Evolutionary conservation across 2,329 filamentous ascomycete genomes (phyloP), one percentile per base, ranked within the genome.

Genomic region (Esteya vermicola): DNA sequence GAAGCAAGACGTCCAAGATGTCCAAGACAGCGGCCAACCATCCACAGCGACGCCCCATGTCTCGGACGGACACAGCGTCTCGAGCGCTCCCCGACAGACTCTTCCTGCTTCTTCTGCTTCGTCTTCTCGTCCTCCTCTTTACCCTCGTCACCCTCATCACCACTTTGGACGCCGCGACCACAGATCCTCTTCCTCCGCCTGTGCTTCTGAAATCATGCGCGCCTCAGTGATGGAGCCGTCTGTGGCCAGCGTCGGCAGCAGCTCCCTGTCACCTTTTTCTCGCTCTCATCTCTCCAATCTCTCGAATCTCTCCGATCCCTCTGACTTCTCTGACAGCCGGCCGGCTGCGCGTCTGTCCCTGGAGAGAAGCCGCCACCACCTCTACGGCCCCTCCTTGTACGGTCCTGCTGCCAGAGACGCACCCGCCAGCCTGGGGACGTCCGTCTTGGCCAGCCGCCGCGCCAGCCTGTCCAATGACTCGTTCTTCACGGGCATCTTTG

Each of bases 391-490:
- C n/a, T n/a, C n/a, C n/a, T n/a, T n/a, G n/a, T n/a, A n/a, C n/a
- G n/a, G n/a, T n/a, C n/a, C n/a, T n/a, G n/a, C n/a, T n/a, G n/a
- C n/a, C n/a, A n/a, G n/a, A n/a, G n/a, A n/a, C n/a, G n/a, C n/a
- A n/a, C n/a, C n/a, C n/a, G n/a, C 28, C 10, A 31, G 27, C 12
- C 39, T 41, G 1, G 39, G 39, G 12, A 41, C 39, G n/a, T 30
- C 39, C 6, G 39, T 41, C 18, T 19, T 41, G 39, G 14, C 22
- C 13, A 27, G 19, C n/a, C 22, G n/a, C n/a, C n/a, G n/a, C n/a
- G 14, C 18, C 33, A 16, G 33, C 21, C 10, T 25, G n/a, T n/a
- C n/a, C 14, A 12, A 25, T 8, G 30, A 37, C 2, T 4, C 40
- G 9, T 38, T 38, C n/a, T 21, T 28, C 21, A 19, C 30, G 10